A percentile compares a stretch with the other conserved stretches of the same genome.
phyloP scores from a whole-genome alignment of 345 rosid species.

The Dipteronia sinensis region DNA sequence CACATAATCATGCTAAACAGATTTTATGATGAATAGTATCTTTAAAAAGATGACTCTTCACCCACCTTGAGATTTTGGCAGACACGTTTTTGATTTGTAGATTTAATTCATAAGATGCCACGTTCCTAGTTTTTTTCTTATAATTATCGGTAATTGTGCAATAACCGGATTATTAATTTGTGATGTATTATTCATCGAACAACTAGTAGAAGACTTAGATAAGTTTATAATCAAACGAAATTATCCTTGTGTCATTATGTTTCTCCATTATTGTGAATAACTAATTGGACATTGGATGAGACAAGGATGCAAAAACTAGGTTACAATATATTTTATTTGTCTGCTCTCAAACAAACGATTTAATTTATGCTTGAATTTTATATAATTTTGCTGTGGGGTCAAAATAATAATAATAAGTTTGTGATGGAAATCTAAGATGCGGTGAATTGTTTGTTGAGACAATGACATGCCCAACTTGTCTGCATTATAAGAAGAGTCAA shows the following conservation, averaged over 20 bases:
- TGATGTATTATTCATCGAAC: not conserved
- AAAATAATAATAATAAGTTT: not conserved
- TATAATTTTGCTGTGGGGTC: not conserved
- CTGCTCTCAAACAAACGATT: no score
- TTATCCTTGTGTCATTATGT: not conserved
- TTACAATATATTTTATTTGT: no score
- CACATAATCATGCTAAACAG: no score
- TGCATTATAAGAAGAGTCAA: not conserved
- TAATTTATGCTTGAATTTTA: no score
- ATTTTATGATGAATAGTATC: no score
- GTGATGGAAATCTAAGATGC: not conserved
- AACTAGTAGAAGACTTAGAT: not conserved
- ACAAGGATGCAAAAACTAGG: no score
- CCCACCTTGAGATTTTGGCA: not conserved
- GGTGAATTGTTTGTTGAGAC: not conserved
- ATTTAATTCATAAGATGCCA: not conserved
- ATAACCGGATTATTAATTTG: not conserved
- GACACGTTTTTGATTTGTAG: no score
- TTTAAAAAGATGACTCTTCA: not conserved
- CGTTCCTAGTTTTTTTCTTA: no score
- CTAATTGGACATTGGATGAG: not conserved
- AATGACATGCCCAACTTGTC: not conserved
- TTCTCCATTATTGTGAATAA: not conserved
- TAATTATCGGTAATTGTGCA: no score
- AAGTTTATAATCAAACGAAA: not conserved